A percentile compares a stretch with the other conserved stretches of the same genome.
Conservation (phyloP, 2,329 filamentous ascomycete species). For the Aspergillus unguis region DNA sequence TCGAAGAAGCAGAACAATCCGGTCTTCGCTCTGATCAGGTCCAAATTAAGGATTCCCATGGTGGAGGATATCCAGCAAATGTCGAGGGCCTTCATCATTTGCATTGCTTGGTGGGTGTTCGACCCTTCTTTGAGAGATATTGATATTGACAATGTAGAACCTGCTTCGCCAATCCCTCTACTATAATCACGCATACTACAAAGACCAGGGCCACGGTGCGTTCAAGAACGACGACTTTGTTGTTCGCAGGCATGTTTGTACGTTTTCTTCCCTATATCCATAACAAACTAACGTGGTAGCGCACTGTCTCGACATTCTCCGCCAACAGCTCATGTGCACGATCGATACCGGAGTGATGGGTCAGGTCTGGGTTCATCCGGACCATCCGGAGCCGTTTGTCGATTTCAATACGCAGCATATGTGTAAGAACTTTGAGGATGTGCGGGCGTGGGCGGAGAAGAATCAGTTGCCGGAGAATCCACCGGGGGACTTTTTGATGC, state of each 20-base stretch:
- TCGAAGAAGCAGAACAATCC: constrained; percentile 48
- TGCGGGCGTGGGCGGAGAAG: constrained; percentile 53
- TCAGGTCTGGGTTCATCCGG: constrained; percentile 55
- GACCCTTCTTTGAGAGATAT: too few relatives aligned
- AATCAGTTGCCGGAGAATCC: constrained; percentile 48
- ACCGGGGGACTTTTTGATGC: constrained; percentile 44
- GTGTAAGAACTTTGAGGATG: constrained; percentile 56
- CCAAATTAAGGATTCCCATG: constrained; percentile 53
- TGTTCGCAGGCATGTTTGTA: constrained; percentile 57
- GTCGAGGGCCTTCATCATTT: constrained; percentile 34
- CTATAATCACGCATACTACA: constrained; percentile 61
- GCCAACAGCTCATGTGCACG: constrained; percentile 63
- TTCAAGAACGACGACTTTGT: constrained; percentile 57
- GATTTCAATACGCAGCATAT: constrained; percentile 61
- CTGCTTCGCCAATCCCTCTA: constrained; percentile 57
- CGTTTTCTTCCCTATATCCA: constrained; percentile 24
- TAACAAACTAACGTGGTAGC: constrained; percentile 28
- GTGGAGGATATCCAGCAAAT: constrained; percentile 51
- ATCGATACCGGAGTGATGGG: constrained; percentile 59
- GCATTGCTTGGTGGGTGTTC: constrained; percentile 51
- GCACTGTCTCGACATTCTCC: constrained; percentile 60
- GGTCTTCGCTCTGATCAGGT: constrained; percentile 56
- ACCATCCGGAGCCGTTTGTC: constrained; percentile 52
- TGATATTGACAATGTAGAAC: constrained; percentile 42
- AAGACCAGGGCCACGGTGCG: constrained; percentile 47